A percentile compares a stretch with the other conserved stretches of the same genome.
Conservation (phyloP, 371 early-diverging fungal species). For the Mortierella sp. region DNA sequence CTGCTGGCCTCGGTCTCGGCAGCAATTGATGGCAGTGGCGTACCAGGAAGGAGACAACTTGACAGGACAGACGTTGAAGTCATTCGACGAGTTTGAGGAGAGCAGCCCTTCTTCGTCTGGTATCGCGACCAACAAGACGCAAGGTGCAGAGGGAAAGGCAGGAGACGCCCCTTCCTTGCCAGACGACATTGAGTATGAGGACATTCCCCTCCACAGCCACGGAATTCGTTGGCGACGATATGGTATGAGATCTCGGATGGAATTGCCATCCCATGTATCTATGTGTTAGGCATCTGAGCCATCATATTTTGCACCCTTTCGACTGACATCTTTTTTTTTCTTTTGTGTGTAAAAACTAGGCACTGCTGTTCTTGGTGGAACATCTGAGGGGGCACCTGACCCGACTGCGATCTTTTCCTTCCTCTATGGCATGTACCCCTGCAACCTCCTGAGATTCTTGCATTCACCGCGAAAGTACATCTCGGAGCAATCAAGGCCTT, state of each 20-base stretch:
- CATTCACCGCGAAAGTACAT: constrained; percentile 67
- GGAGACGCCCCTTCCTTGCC: not conserved
- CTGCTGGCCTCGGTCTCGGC: constrained; percentile 73
- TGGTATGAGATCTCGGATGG: constrained; percentile 21
- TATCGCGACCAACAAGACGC: not conserved
- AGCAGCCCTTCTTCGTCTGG: not conserved
- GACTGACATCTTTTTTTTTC: not conserved
- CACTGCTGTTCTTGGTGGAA: constrained; percentile 38
- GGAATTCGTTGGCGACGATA: constrained; percentile 52
- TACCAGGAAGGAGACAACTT: constrained; percentile 51
- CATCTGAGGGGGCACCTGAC: constrained; percentile 54
- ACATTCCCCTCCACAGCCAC: constrained; percentile 32
- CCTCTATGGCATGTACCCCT: constrained; percentile 77
- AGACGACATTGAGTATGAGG: constrained; percentile 35
- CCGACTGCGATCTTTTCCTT: constrained; percentile 73
- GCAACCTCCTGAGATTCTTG: constrained; percentile 71
- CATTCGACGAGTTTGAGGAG: constrained; percentile 53
- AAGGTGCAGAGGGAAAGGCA: not conserved
- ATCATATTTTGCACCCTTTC: not conserved
- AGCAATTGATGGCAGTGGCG: constrained; percentile 62
- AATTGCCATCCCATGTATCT: not conserved
- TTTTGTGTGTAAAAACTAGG: constrained; percentile 22
- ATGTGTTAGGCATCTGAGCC: not conserved
- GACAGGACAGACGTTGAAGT: constrained; percentile 43
- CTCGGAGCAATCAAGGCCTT: constrained; percentile 37